Evolutionary conservation across 306 rosid species (phyloP).

Genomic region (Cercis canadensis): DNA sequence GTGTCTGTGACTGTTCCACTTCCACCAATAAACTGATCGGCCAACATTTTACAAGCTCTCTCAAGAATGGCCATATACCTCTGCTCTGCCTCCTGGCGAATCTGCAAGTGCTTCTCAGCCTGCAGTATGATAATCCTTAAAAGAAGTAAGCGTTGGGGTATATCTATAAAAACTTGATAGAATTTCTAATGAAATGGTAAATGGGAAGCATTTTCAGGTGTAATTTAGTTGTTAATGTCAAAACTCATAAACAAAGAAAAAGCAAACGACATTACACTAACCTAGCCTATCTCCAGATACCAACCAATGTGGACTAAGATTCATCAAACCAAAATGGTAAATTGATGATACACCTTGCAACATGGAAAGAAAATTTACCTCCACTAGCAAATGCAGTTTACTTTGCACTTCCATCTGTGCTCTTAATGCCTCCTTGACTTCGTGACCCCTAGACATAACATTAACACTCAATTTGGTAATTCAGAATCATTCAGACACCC

Average conservation of each 20-base stretch:
- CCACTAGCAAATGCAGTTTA: slow-evolving; percentile 68
- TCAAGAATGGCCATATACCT: slow-evolving; percentile 72
- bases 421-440: slow-evolving; percentile 72
- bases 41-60: slow-evolving; percentile 74
- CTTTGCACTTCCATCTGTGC: slow-evolving; percentile 78
- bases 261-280: not conserved
- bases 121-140: slow-evolving; percentile 35
- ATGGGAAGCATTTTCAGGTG: not conserved
- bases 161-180: not conserved
- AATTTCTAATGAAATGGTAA: not conserved
- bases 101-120: slow-evolving; percentile 79
- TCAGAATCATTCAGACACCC: slow-evolving; percentile 20
- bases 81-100: slow-evolving; percentile 68
- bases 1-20: slow-evolving; percentile 49
- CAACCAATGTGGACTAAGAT: not conserved
- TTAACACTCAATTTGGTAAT: slow-evolving; percentile 10
- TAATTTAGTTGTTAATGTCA: not conserved
- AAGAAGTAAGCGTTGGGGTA: slow-evolving; percentile 22
- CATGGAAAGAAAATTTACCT: slow-evolving; percentile 45
- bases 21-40: slow-evolving; percentile 64
- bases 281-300: slow-evolving; percentile 6
- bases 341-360: not conserved
- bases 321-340: not conserved
- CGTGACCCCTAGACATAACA: slow-evolving; percentile 53
- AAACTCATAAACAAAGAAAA: not conserved